Evolutionary conservation across 75 land plant genomes (phyloP), one percentile per base, ranked within the genome.

Genomic region (Pinus albicaulis): DNA sequence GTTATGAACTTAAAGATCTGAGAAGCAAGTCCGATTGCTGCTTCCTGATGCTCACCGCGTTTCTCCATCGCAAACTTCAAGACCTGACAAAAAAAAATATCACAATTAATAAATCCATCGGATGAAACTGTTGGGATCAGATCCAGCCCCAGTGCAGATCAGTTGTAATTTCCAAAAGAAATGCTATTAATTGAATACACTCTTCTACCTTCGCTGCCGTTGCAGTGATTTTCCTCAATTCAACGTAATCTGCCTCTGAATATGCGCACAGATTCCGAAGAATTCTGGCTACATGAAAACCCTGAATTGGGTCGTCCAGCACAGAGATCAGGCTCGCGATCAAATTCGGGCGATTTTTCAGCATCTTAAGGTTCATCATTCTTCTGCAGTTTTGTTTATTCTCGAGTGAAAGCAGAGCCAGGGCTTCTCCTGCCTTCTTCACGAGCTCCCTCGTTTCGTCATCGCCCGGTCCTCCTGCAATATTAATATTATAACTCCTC

Each of bases 351-450:
- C 0, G 7, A 20, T 7, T n/a, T n/a, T n/a, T 14, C 13, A 14
- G 53, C 41, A 44, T 17, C 14, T 28, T 74, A 86, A 28, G 20
- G 87, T 76, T 17, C 73, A 38, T 5, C 57, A 44, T 64, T 44
- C 48, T 44, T 44, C 48, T 7, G 72, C 96, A 95, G 76, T 89
- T 91, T 5, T 44, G 71, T 59, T 71, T 14, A 74, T 85, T 93
- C 16, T 89, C 83, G 55, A 91, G 36, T 24, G 89, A 83, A 57
- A 95, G 80, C 84, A 93, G 87, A 24, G 85, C 84, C 41, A 95
- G 80, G 12, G 96, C 93, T 80, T 87, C 90, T 31, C 95, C 98
- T 3, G 98, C 93, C 5, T 81, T 89, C 5, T 19, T 28, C 53
- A 84, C 81, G 20, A 92, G 79, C 14, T 69, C 34, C 24, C 70